Conservation (phyloP, 228 moss, liverwort and hornwort genomes). For the Sphagnum magellanicum region DNA sequence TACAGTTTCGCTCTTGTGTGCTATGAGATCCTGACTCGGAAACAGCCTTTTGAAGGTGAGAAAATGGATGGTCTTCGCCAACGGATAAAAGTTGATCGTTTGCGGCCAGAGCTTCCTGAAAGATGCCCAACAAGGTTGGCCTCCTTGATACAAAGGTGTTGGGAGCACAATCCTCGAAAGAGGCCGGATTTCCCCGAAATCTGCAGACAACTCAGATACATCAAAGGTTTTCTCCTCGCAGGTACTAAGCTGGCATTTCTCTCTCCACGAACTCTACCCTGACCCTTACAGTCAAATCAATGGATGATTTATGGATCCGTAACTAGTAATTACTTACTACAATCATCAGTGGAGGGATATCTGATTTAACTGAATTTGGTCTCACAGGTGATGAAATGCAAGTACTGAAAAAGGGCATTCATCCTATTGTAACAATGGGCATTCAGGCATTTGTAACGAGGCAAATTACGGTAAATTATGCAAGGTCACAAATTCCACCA, state of each 20-base stretch:
- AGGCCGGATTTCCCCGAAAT: constrained; percentile 17
- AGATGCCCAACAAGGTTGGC: constrained; percentile 1
- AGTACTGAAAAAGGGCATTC: too few relatives aligned
- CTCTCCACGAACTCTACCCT: background rate
- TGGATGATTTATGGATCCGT: background rate
- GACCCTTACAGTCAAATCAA: too few relatives aligned
- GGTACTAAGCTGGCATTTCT: constrained; percentile 1
- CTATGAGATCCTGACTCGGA: background rate
- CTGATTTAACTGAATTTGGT: too few relatives aligned
- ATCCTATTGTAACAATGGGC: too few relatives aligned
- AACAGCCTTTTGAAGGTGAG: background rate
- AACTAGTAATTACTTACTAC: too few relatives aligned
- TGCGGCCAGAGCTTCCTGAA: constrained; percentile 3
- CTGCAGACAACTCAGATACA: constrained; percentile 19
- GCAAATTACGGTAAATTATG: too few relatives aligned
- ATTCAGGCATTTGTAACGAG: too few relatives aligned
- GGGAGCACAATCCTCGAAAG: constrained; percentile 4
- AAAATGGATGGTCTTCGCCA: background rate
- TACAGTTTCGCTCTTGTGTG: background rate
- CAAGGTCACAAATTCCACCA: too few relatives aligned
- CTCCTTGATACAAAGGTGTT: constrained; percentile 11
- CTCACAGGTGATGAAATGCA: too few relatives aligned
- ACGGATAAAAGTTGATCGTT: background rate
- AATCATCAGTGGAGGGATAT: too few relatives aligned
- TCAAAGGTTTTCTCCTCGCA: constrained; percentile 15